Evolutionary conservation across 441 rosid genomes (phyloP).

Genomic region (Euphorbia schlechtendalii): DNA sequence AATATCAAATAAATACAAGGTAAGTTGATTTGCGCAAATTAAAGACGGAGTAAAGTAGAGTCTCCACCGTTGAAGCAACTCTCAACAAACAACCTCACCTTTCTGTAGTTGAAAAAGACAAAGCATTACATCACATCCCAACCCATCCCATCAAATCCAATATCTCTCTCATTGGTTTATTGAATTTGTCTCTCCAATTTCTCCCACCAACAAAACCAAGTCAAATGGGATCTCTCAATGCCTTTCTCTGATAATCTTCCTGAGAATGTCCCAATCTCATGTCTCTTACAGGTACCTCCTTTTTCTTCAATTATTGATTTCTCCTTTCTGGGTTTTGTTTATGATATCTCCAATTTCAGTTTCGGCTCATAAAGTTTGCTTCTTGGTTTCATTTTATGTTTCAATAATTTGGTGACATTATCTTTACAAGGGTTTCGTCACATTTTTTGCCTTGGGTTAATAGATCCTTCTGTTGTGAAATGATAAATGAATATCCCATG

Average conservation of each 20-base stretch:
- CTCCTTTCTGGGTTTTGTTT: constrained; percentile 8
- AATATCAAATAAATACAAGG: too few relatives aligned
- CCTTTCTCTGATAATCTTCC: constrained; percentile 24
- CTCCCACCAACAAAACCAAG: not conserved
- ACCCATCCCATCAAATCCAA: not conserved
- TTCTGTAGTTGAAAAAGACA: constrained; percentile 1
- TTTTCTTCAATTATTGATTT: not conserved
- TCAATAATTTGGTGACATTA: too few relatives aligned
- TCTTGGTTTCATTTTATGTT: too few relatives aligned
- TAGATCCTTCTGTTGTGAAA: too few relatives aligned
- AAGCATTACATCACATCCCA: not conserved
- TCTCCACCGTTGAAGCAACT: too few relatives aligned
- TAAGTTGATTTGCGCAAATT: too few relatives aligned
- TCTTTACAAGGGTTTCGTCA: too few relatives aligned
- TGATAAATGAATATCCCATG: too few relatives aligned
- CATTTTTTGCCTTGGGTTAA: too few relatives aligned
- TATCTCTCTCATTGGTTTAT: not conserved
- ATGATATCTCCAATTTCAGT: not conserved
- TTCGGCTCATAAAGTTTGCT: not conserved
- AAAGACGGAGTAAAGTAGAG: too few relatives aligned
- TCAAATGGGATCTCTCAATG: constrained; percentile 18
- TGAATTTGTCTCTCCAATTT: not conserved
- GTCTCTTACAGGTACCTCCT: not conserved
- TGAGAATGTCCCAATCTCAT: constrained; percentile 47
- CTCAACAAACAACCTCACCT: not conserved